Percentiles rank a stretch among this genome's conserved stretches.
These are phyloP conservation scores for Xylaria sp. DNA, from an alignment of 2,329 filamentous ascomycete genomes.

Conservation along the genomic window DNA sequence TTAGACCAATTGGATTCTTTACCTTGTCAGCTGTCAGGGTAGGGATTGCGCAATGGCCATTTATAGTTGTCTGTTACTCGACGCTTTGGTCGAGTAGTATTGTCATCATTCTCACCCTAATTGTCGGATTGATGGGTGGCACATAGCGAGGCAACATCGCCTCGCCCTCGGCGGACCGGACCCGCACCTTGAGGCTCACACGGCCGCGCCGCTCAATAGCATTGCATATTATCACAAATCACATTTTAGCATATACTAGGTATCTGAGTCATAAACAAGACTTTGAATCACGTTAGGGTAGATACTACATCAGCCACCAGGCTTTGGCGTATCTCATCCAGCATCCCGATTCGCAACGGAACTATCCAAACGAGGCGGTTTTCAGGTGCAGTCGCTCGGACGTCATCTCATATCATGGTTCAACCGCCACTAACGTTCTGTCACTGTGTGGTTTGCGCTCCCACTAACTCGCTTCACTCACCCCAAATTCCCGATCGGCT, in stretches of 20 bases:
- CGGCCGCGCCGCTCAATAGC: slow-evolving; percentile 13
- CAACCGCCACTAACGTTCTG: background rate
- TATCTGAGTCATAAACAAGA: slow-evolving; percentile 3
- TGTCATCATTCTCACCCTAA: slow-evolving; percentile 7
- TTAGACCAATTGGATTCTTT: slow-evolving; percentile 18
- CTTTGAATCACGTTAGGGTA: background rate
- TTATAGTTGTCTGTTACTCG: slow-evolving; percentile 1
- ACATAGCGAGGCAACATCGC: background rate
- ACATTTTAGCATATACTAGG: background rate
- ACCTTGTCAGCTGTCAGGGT: slow-evolving; percentile 18
- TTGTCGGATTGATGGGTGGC: background rate
- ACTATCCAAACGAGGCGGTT: slow-evolving; percentile 10
- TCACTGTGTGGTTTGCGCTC: slow-evolving; percentile 13
- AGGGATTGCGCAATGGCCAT: slow-evolving; percentile 21
- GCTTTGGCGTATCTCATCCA: background rate
- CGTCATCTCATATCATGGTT: slow-evolving; percentile 22
- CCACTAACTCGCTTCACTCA: background rate
- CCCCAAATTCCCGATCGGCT: slow-evolving; percentile 24
- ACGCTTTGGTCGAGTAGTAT: slow-evolving; percentile 11
- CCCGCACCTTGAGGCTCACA: slow-evolving; percentile 12
- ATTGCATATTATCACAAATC: slow-evolving; percentile 1
- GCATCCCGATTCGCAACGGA: background rate
- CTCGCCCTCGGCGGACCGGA: slow-evolving; percentile 16
- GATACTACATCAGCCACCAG: background rate
- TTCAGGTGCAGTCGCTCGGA: slow-evolving; percentile 25